Percentiles rank a stretch among this genome's conserved stretches.
Conservation (phyloP, 2,329 filamentous ascomycete genomes). For the Hypoxylon sp. region DNA sequence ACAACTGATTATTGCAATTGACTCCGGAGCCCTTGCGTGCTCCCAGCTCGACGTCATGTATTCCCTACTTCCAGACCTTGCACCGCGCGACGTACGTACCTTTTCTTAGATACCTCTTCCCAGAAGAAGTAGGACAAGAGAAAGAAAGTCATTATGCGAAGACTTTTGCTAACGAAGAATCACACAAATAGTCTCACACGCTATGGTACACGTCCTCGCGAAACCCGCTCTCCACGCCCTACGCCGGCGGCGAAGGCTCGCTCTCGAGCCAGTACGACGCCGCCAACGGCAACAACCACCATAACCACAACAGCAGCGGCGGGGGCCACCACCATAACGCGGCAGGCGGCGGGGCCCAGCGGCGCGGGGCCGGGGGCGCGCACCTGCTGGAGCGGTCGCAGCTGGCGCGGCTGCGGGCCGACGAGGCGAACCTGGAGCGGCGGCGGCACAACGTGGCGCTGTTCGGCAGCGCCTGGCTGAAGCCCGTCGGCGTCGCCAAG, state of each 20-base stretch:
- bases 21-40: not conserved
- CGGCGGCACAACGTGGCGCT: conserved; percentile 84
- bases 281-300: conserved; percentile 41
- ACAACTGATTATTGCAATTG: no score
- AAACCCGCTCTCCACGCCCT: conserved; percentile 51
- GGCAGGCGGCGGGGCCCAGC: conserved; percentile 44
- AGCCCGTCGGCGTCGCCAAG: conserved; percentile 86
- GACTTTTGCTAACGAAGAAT: conserved; percentile 33
- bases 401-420: conserved; percentile 73
- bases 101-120: no score
- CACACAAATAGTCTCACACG: conserved; percentile 66
- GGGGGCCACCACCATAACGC: conserved; percentile 33
- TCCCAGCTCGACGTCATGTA: conserved; percentile 57
- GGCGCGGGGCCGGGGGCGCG: conserved; percentile 39
- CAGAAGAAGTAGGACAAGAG: conserved; percentile 8
- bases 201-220: conserved; percentile 77
- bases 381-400: conserved; percentile 64
- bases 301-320: conserved; percentile 30
- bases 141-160: no score
- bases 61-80: conserved; percentile 70
- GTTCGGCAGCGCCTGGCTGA: conserved; percentile 90
- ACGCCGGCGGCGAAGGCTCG: no score
- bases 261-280: conserved; percentile 44
- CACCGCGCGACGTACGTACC: conserved; percentile 71
- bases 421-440: conserved; percentile 78